Conservation (phyloP, 345 rosid species). For the Gossypium australe region DNA sequence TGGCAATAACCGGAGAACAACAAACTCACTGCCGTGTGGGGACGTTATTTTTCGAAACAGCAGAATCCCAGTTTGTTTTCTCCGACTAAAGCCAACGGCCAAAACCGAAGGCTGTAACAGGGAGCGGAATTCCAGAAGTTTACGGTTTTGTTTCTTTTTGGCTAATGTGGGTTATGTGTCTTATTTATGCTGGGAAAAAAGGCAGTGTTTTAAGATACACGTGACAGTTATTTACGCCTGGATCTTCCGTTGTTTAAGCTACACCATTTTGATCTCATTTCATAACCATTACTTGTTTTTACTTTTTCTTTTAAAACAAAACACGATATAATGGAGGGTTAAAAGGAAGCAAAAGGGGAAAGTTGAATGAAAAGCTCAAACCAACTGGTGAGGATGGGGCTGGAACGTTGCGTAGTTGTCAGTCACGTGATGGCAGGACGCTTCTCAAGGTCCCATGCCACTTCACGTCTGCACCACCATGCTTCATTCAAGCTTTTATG, state of each 20-base stretch:
- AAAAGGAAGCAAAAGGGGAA: no score
- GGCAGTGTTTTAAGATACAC: not conserved
- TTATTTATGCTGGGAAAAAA: not conserved
- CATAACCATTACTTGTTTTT: not conserved
- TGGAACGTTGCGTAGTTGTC: not conserved
- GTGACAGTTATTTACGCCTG: not conserved
- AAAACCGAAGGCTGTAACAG: slow-evolving; percentile 20
- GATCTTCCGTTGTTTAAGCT: not conserved
- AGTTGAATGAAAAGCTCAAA: no score
- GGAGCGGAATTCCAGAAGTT: not conserved
- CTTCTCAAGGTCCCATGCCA: not conserved
- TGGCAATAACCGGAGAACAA: slow-evolving; percentile 23
- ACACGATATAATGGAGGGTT: no score
- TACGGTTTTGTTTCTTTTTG: not conserved
- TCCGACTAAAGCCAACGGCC: slow-evolving; percentile 34
- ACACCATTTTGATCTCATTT: not conserved
- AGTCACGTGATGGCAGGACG: slow-evolving; percentile 6
- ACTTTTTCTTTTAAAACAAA: no score
- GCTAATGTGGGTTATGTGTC: not conserved
- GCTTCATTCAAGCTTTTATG: not conserved
- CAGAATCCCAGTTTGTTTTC: slow-evolving; percentile 4
- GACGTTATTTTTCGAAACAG: not conserved
- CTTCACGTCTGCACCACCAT: no score
- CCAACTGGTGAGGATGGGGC: not conserved
- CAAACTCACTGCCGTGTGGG: not conserved